These are phyloP conservation scores for Paracamarosporium sp. DNA, from an alignment of 2,329 filamentous ascomycete genomes.

Conservation along the genomic window DNA sequence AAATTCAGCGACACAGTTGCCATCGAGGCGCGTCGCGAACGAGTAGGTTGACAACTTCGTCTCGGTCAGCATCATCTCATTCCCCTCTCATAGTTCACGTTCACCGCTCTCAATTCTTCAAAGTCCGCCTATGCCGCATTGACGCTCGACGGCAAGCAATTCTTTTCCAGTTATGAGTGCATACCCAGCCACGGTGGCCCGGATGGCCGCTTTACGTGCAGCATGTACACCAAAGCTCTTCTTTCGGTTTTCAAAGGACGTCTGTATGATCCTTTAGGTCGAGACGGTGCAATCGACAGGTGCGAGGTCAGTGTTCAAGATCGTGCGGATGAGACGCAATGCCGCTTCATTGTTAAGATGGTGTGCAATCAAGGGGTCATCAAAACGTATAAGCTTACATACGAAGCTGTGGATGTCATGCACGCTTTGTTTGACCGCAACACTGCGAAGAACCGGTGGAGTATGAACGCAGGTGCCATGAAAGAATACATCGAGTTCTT, in stretches of 20 bases:
- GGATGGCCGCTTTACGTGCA: conserved; percentile 72
- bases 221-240: conserved; percentile 72
- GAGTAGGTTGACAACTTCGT: conserved; percentile 53
- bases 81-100: conserved; percentile 60
- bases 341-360: conserved; percentile 76
- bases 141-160: conserved; percentile 69
- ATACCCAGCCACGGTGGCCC: conserved; percentile 46
- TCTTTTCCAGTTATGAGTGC: conserved; percentile 77
- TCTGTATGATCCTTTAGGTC: conserved; percentile 67
- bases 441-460: conserved; percentile 73
- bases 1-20: conserved; percentile 83
- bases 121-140: conserved; percentile 81
- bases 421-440: conserved; percentile 76
- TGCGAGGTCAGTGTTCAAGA: conserved; percentile 79
- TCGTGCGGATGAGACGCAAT: conserved; percentile 69
- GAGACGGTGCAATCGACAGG: conserved; percentile 73
- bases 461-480: conserved; percentile 72
- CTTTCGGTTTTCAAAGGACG: conserved; percentile 78
- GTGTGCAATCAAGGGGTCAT: conserved; percentile 78
- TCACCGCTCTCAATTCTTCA: conserved; percentile 80
- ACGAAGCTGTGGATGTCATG: conserved; percentile 75
- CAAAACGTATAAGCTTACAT: conserved; percentile 78
- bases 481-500: conserved; percentile 82
- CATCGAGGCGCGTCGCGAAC: conserved; percentile 73
- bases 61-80: conserved; percentile 15